A percentile compares a stretch with the other conserved stretches of the same genome.
phyloP scores from a whole-genome alignment of 129 eudicot genomes.

The Saussurea involucrata region DNA sequence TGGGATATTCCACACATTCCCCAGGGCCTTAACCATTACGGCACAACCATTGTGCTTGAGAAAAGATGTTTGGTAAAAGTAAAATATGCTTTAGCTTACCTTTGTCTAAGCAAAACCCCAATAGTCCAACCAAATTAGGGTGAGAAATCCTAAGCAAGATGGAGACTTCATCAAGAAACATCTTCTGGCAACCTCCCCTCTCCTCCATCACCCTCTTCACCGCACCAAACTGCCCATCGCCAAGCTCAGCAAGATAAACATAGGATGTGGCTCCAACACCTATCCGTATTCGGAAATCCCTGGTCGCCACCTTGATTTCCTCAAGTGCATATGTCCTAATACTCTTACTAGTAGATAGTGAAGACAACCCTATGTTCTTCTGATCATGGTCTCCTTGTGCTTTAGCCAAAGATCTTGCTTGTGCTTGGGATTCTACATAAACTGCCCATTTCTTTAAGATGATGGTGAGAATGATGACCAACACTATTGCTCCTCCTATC shows the following conservation, averaged over 20 bases:
- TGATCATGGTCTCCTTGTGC: conserved; percentile 14
- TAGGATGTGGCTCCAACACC: conserved; percentile 79
- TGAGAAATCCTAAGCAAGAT: conserved; percentile 84
- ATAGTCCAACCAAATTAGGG: conserved; percentile 69
- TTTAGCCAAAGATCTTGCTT: conserved; percentile 20
- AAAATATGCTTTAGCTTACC: conserved; percentile 38
- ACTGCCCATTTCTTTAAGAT: conserved; percentile 46
- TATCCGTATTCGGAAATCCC: conserved; percentile 56
- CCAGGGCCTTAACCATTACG: too few relatives aligned
- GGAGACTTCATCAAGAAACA: conserved; percentile 82
- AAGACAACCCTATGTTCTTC: conserved; percentile 5
- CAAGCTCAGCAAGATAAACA: conserved; percentile 76
- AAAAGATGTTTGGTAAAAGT: neutral
- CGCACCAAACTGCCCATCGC: conserved; percentile 68
- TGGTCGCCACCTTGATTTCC: conserved; percentile 60
- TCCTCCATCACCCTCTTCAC: conserved; percentile 77
- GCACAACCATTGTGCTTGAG: neutral
- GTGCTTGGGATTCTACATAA: conserved; percentile 29
- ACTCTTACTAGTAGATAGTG: conserved; percentile 21
- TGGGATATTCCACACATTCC: too few relatives aligned
- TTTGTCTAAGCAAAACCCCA: conserved; percentile 85
- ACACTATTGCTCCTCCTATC: conserved; percentile 46
- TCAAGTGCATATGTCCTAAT: conserved; percentile 67
- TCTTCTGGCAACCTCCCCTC: conserved; percentile 73
- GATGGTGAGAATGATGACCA: conserved; percentile 47